Percentiles rank a stretch among this genome's conserved stretches.
phyloP scores from a whole-genome alignment of 495 filamentous ascomycete genomes.

The Penicillium crystallinum region DNA sequence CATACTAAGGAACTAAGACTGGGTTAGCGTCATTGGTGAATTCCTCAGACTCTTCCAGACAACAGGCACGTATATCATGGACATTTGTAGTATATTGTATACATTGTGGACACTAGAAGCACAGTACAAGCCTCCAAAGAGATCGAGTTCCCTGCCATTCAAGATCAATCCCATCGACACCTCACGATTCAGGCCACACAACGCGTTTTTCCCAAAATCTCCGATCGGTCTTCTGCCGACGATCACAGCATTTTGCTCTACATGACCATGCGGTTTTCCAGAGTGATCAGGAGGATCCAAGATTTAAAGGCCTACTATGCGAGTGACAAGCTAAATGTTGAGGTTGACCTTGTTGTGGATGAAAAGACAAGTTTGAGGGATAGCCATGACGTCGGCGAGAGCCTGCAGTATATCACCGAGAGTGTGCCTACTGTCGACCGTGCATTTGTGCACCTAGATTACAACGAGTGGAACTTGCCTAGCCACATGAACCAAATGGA shows the following conservation, averaged over 20 bases:
- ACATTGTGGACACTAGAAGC: too few relatives aligned
- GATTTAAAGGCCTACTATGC: constrained; percentile 83
- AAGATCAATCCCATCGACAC: too few relatives aligned
- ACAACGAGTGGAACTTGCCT: constrained; percentile 73
- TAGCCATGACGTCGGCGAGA: constrained; percentile 85
- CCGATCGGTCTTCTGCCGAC: constrained; percentile 62
- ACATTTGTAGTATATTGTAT: too few relatives aligned
- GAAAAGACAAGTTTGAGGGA: constrained; percentile 72
- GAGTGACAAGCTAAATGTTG: constrained; percentile 85
- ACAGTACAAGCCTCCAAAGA: too few relatives aligned
- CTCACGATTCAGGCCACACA: too few relatives aligned
- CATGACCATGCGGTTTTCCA: constrained; percentile 90
- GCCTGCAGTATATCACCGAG: constrained; percentile 84
- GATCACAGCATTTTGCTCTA: constrained; percentile 85
- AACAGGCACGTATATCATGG: too few relatives aligned
- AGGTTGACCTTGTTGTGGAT: constrained; percentile 78
- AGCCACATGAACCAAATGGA: constrained; percentile 72
- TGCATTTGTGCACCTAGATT: constrained; percentile 77
- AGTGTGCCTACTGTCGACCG: constrained; percentile 72
- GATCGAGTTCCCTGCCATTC: too few relatives aligned
- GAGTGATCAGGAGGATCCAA: constrained; percentile 82
- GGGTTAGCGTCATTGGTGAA: too few relatives aligned
- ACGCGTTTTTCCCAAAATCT: too few relatives aligned
- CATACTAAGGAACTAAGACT: too few relatives aligned
- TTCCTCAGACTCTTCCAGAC: too few relatives aligned